Conservation (phyloP, 108 stramenopile species). For the Licmophora abbreviata region DNA sequence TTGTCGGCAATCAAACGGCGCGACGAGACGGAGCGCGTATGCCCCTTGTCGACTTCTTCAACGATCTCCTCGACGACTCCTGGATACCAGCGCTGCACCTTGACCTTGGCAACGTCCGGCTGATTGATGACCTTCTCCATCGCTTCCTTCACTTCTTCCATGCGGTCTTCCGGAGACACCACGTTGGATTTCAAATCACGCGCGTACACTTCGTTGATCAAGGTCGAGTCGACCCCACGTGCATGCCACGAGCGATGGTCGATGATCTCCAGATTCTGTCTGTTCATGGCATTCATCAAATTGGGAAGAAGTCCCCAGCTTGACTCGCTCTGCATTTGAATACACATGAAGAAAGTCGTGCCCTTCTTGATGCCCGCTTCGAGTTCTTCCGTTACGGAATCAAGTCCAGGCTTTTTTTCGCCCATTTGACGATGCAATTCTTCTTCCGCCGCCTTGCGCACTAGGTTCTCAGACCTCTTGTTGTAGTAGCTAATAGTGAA, state of each 20-base stretch:
- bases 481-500: constrained; percentile 67
- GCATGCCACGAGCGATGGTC: constrained; percentile 76
- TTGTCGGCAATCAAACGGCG: constrained; percentile 19
- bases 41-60: constrained; percentile 44
- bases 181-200: too few relatives aligned
- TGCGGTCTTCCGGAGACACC: neutral
- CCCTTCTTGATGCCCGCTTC: constrained; percentile 22
- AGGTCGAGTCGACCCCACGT: constrained; percentile 54
- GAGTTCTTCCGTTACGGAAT: constrained; percentile 14
- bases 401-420: constrained; percentile 16
- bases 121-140: constrained; percentile 37
- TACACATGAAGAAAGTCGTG: constrained; percentile 54
- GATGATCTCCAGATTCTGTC: constrained; percentile 56
- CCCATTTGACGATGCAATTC: constrained; percentile 27
- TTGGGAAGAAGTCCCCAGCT: constrained; percentile 61
- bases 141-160: constrained; percentile 4
- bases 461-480: constrained; percentile 43
- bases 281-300: constrained; percentile 40
- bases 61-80: constrained; percentile 62
- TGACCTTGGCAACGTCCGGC: constrained; percentile 49
- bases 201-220: constrained; percentile 70
- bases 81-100: constrained; percentile 71
- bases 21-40: constrained; percentile 2
- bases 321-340: constrained; percentile 60
- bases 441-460: constrained; percentile 36